Evolutionary conservation across 306 rosid genomes (phyloP).

Genomic region (Prunus padus): DNA sequence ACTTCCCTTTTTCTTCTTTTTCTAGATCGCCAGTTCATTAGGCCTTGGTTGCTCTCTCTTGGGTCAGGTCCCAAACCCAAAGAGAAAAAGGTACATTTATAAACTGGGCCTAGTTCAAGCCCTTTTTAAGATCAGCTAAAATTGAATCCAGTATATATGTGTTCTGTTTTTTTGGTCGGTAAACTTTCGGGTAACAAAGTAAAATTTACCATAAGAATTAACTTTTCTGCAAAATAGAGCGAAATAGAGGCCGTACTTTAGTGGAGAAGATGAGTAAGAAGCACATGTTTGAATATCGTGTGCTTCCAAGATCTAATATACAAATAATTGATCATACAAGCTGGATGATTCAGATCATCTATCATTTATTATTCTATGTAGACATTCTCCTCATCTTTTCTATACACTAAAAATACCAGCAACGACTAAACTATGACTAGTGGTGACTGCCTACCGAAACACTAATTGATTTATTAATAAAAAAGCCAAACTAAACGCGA

Average conservation of each 20-base stretch:
- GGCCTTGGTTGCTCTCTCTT: background rate
- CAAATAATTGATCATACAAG: background rate
- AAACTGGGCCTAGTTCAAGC: background rate
- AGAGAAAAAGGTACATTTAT: background rate
- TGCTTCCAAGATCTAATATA: background rate
- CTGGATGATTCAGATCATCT: background rate
- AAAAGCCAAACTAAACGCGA: slow-evolving; percentile 25
- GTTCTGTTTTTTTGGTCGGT: background rate
- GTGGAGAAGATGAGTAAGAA: background rate
- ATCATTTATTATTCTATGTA: background rate
- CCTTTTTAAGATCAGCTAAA: background rate
- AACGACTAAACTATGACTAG: background rate
- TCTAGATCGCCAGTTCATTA: background rate
- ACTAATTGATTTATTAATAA: background rate
- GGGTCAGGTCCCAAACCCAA: background rate
- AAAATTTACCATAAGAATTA: too few relatives aligned
- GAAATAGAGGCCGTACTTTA: background rate
- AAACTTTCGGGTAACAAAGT: background rate
- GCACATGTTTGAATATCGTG: background rate
- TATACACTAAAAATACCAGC: background rate
- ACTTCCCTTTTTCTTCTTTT: background rate
- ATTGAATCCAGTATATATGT: background rate
- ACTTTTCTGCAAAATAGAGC: background rate
- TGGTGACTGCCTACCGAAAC: background rate
- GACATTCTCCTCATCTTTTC: background rate